Evolutionary conservation across 1,284 basidiomycete genomes (phyloP), one percentile per base, ranked within the genome.

Genomic region (Pulveroboletus sp.): DNA sequence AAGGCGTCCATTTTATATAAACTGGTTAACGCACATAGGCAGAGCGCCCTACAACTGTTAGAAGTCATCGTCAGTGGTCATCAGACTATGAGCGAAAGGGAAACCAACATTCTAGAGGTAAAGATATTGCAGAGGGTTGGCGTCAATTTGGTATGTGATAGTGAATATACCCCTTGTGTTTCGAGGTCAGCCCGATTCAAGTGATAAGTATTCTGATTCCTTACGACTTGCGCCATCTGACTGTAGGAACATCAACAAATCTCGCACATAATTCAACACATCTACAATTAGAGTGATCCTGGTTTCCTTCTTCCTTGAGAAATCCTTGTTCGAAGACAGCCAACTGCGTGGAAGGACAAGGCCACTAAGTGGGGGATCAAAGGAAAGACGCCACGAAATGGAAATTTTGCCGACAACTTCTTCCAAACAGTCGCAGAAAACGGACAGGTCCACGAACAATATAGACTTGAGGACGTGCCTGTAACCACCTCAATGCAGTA

Each of bases 361-460:
- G 14, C 74, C 72, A 49, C 84, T 77, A 0, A 81, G 64, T 15
- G 63, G 65, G 1, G 56, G 56, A 0, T 28, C 35, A 1, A 43
- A 62, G 18, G 66, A 58, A 31, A 69, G 53, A 18, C 67, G 70
- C 49, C 62, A 64, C 4, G 75, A 64, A 0, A 83, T 49, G 8
- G 78, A 66, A 14, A 76, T 63, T 6, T 73, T 72, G 2, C 72
- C 70, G 38, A 75, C 72, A 1, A 83, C 61, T 24, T 70, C 65
- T 43, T 85, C 84, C 35, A 81, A 56, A 28, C 78, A 64, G 48
- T 81, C 76, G 52, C 81, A 82, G 1, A 84, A 62, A 2, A 77
- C 69, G 10, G 70, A 75, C 24, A 79, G 65, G 52, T 81, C 71
- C 20, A 82, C 66, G 5, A 57, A 61, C 1, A 79, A 47, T 6